A percentile compares a stretch with the other conserved stretches of the same genome.
Evolutionary conservation across 768 basidiomycete species (phyloP).

Genomic region (Harrya chromipes): DNA sequence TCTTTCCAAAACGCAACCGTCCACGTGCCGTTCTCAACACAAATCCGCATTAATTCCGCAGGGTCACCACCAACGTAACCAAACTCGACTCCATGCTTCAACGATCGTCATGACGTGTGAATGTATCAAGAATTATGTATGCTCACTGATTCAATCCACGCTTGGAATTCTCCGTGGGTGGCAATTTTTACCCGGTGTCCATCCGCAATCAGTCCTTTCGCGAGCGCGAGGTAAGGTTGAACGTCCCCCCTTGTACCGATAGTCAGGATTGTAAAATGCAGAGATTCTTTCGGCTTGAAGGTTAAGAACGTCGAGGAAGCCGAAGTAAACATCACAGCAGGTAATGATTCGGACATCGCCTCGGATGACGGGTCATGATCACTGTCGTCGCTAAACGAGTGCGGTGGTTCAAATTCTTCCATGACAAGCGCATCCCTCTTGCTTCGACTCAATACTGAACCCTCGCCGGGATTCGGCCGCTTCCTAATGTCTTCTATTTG

Average conservation of each 20-base stretch:
- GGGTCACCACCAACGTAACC: constrained; percentile 95
- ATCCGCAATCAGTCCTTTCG: constrained; percentile 86
- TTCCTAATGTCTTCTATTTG: constrained; percentile 74
- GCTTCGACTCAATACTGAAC: constrained; percentile 43
- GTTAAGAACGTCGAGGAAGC: constrained; percentile 95
- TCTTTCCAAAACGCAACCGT: constrained; percentile 95
- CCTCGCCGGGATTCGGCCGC: constrained; percentile 45
- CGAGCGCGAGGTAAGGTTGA: constrained; percentile 95
- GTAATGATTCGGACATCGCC: constrained; percentile 63
- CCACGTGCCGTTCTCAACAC: constrained; percentile 97
- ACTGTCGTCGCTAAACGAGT: constrained; percentile 32
- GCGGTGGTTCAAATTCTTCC: constrained; percentile 74
- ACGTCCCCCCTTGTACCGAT: constrained; percentile 97
- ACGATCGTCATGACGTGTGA: constrained; percentile 7
- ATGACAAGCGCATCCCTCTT: constrained; percentile 74
- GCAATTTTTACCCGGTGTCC: constrained; percentile 91
- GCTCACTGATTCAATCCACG: constrained; percentile 92
- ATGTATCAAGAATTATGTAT: neutral
- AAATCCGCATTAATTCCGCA: constrained; percentile 96
- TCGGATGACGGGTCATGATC: constrained; percentile 50
- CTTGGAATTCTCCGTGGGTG: constrained; percentile 91
- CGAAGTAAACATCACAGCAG: constrained; percentile 95
- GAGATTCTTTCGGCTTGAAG: constrained; percentile 83
- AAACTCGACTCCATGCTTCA: constrained; percentile 92
- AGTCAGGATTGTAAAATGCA: constrained; percentile 92